Conservation (phyloP, 2,329 filamentous ascomycete species). For the Fusarium decemcellulare region DNA sequence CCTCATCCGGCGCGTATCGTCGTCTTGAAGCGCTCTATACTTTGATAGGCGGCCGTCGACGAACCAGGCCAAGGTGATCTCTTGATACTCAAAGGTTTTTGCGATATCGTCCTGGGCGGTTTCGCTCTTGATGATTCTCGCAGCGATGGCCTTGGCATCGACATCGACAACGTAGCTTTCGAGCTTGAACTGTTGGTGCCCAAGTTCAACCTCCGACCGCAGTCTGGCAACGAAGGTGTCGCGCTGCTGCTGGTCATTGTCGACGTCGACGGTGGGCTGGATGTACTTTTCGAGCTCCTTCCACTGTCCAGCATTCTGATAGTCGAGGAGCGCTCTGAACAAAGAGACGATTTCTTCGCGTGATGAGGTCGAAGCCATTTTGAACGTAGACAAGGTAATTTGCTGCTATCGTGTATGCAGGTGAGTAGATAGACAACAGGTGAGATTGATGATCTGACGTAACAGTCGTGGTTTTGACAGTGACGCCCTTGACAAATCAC, state of each 20-base stretch:
- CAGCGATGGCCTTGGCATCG: conserved; percentile 12
- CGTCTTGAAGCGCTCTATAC: conserved; percentile 7
- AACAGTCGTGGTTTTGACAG: too few species aligned
- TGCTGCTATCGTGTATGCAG: too few species aligned
- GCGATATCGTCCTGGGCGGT: accelerated
- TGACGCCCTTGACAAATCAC: too few species aligned
- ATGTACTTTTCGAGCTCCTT: not conserved
- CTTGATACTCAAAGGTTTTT: conserved; percentile 6
- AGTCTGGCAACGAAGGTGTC: not conserved
- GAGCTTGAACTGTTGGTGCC: not conserved
- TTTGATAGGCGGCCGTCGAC: conserved; percentile 1
- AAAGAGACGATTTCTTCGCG: not conserved
- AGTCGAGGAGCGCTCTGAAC: not conserved
- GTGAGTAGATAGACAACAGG: too few species aligned
- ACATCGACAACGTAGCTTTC: conserved; percentile 25
- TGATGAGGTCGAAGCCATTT: not conserved
- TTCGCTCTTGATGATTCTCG: conserved; percentile 9
- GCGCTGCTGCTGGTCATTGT: not conserved
- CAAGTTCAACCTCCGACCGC: accelerated
- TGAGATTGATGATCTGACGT: too few species aligned
- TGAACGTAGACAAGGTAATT: too few species aligned
- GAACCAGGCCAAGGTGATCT: conserved; percentile 29
- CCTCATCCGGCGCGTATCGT: not conserved
- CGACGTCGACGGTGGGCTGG: not conserved
- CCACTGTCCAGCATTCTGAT: not conserved